Evolutionary conservation across 1,284 basidiomycete species (phyloP), one percentile per base, ranked within the genome.

Genomic region (Tilletia caries): DNA sequence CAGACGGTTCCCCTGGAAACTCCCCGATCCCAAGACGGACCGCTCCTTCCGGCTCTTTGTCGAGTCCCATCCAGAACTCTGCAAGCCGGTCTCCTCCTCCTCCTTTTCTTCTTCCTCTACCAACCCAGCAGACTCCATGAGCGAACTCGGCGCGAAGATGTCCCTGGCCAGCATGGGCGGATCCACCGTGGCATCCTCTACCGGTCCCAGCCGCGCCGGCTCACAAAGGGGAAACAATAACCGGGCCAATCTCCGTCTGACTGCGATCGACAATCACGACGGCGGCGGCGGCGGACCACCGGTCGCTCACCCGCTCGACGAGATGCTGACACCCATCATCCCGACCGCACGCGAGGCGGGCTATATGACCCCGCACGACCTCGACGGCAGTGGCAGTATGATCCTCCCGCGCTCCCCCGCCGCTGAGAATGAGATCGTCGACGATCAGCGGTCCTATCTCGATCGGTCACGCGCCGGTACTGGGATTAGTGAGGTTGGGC

Each of bases 1-100:
- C 60, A 88, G 95, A 66, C 89, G 96, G 65, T 99, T 99, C 87
- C 96, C 96, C 1, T 99, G 96, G 96, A 98, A 95, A 85, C 91
- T 98, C 70, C 95, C 95, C 27, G 95, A 99, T 84, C 87, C 90
- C 79, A 96, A 96, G 87, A 89, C 89, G 37, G 96, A 98, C 82
- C 89, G 92, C 67, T 92, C 90, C 81, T 98, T 93, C 87, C 88
- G 90, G 72, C 89, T 93, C 8, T 99, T 96, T 81, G 90, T 98
- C 75, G 88, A 90, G 76, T 92, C 94, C 32, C 93, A 96, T 82
- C 93, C 93, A 10, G 93, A 96, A 82, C 86, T 95, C 64, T 89
- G 89, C 72, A 34, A 54, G 27, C 65, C 65, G 10, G 32, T 37
- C 44, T 20, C 65, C 6, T 43, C 27, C 8, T 18, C 44, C 27